Evolutionary conservation across 129 eudicot species (phyloP).

Genomic region (Logfia minima): DNA sequence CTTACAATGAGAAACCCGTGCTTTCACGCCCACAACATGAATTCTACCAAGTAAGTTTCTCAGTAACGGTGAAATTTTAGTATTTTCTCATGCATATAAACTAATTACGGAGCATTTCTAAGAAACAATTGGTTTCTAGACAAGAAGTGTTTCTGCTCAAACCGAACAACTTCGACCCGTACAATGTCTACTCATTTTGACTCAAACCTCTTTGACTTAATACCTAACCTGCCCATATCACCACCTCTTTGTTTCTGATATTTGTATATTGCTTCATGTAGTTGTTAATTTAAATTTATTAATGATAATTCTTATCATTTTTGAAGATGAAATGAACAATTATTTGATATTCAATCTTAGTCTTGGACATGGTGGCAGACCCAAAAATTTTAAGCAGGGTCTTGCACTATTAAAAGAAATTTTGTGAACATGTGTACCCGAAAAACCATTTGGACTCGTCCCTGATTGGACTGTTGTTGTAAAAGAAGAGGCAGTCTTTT

Average conservation of each 20-base stretch:
- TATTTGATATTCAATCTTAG: background rate
- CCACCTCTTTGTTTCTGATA: background rate
- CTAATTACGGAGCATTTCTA: background rate
- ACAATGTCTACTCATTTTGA: background rate
- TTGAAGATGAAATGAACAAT: background rate
- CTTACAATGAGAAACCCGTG: slow-evolving; percentile 31
- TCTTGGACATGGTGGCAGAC: background rate
- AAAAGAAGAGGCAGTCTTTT: background rate
- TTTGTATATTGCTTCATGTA: background rate
- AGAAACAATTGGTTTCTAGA: background rate
- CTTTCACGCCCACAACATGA: slow-evolving; percentile 33
- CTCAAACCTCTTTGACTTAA: background rate
- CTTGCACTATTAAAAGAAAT: background rate
- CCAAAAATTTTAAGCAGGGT: background rate
- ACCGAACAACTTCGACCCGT: background rate
- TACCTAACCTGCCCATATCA: background rate
- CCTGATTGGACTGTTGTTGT: background rate
- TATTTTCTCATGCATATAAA: background rate
- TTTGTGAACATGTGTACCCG: background rate
- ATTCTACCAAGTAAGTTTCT: slow-evolving; percentile 52
- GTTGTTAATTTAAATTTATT: background rate
- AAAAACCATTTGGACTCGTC: slow-evolving; percentile 1
- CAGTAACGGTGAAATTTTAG: background rate
- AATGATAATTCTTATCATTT: background rate
- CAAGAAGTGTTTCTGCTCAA: background rate